Evolutionary conservation across 495 filamentous ascomycete genomes (phyloP).

Genomic region (Aspergillus ostianus): DNA sequence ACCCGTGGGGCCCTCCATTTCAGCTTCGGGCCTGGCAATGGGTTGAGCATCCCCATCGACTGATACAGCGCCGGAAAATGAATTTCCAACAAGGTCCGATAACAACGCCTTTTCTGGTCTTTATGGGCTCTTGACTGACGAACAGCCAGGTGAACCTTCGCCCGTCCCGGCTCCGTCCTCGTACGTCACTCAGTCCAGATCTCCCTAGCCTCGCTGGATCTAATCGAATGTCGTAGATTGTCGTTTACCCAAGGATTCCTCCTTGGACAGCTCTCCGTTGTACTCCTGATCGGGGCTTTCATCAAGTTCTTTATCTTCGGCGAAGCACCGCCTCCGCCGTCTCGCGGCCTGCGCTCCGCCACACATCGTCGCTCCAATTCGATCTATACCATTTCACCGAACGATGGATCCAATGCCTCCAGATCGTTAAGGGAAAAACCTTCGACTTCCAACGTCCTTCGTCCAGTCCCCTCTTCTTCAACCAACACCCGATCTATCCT

Average conservation of each 20-base stretch:
- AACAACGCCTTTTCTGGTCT: background rate
- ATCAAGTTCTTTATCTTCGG: constrained; percentile 99
- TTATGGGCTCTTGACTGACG: constrained; percentile 15
- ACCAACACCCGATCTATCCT: constrained; percentile 86
- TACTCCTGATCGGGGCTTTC: constrained; percentile 85
- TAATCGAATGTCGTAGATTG: constrained; percentile 48
- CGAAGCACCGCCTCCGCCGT: constrained; percentile 80
- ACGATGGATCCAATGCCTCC: constrained; percentile 25
- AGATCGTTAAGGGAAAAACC: constrained; percentile 68
- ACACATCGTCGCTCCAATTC: constrained; percentile 61
- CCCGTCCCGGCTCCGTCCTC: constrained; percentile 46
- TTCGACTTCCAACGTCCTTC: constrained; percentile 69
- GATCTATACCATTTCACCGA: constrained; percentile 40
- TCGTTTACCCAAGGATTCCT: constrained; percentile 93
- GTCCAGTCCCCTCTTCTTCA: constrained; percentile 54
- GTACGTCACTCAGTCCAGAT: constrained; percentile 28
- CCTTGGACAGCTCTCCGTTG: constrained; percentile 87
- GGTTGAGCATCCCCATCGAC: constrained; percentile 25
- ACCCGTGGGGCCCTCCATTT: constrained; percentile 12
- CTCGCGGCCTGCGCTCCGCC: constrained; percentile 68
- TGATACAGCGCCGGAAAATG: constrained; percentile 36
- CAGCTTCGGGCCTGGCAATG: constrained; percentile 23
- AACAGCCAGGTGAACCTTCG: constrained; percentile 31
- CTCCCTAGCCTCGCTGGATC: background rate
- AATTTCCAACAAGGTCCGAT: constrained; percentile 34